Evolutionary conservation across 192 early-diverging fungal species (phyloP).

Genomic region (Mortierella hygrophila): DNA sequence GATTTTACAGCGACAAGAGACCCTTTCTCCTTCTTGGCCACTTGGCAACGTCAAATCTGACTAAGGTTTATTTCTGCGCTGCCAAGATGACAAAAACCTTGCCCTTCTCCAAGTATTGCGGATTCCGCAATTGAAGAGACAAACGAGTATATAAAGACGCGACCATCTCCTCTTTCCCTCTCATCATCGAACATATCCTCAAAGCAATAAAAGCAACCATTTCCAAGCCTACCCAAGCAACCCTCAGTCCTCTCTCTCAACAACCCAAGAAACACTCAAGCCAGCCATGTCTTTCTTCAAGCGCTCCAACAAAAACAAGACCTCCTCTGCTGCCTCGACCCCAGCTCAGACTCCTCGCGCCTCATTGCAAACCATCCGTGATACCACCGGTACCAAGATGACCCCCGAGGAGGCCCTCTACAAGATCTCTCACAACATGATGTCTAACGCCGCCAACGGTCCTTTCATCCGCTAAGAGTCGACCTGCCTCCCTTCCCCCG

Average conservation of each 20-base stretch:
- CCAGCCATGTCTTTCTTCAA: slow-evolving; percentile 36
- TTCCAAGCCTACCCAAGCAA: neutral
- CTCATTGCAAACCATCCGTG: slow-evolving; percentile 20
- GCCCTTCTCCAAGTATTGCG: neutral
- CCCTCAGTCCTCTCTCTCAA: neutral
- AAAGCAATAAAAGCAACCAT: neutral
- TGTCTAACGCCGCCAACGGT: neutral
- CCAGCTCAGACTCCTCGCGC: slow-evolving; percentile 40
- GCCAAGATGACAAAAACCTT: neutral
- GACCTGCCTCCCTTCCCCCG: too few species aligned
- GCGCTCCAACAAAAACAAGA: slow-evolving; percentile 41
- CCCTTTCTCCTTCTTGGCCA: too few species aligned
- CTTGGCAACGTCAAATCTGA: neutral
- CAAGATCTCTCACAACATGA: neutral
- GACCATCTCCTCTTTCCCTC: neutral
- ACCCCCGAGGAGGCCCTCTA: slow-evolving; percentile 9
- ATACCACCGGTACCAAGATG: neutral
- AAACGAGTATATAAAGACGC: neutral
- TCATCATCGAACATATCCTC: neutral
- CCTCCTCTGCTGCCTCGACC: slow-evolving; percentile 34
- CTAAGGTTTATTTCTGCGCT: neutral
- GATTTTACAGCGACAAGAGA: too few species aligned
- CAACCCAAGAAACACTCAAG: neutral
- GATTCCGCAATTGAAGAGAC: neutral
- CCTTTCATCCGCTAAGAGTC: neutral